Conservation (phyloP, 2,329 filamentous ascomycete genomes). For the Aspergillus aculeatinus region DNA sequence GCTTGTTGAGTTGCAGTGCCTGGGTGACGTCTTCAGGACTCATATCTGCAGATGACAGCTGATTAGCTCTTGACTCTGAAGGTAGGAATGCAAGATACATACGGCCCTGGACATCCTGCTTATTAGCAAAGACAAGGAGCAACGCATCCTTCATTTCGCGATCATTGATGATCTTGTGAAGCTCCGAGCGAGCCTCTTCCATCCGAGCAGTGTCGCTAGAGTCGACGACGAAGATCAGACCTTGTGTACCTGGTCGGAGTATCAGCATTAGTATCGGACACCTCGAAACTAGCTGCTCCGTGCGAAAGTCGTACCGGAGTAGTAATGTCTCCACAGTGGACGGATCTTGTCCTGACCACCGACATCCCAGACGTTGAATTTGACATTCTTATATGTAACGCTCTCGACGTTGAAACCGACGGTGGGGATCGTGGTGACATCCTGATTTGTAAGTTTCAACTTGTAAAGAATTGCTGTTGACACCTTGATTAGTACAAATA, state of each 20-base stretch:
- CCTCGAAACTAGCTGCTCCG: background rate
- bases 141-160: conserved; percentile 96
- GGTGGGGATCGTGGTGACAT: conserved; percentile 96
- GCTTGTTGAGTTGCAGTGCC: conserved; percentile 69
- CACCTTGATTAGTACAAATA: background rate
- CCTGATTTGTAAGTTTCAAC: conserved; percentile 88
- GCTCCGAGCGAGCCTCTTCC: conserved; percentile 86
- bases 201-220: conserved; percentile 88
- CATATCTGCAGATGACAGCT: conserved; percentile 60
- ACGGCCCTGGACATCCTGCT: conserved; percentile 90
- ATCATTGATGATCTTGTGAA: conserved; percentile 97
- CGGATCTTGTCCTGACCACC: conserved; percentile 99
- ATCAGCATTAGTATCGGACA: conserved; percentile 5
- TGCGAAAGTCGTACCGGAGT: conserved; percentile 58
- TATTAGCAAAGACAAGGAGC: conserved; percentile 95
- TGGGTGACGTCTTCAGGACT: conserved; percentile 77
- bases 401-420: conserved; percentile 99
- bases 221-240: conserved; percentile 97
- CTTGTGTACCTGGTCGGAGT: conserved; percentile 72
- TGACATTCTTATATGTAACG: conserved; percentile 98
- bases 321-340: conserved; percentile 97
- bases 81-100: conserved; percentile 29
- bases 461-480: conserved; percentile 83
- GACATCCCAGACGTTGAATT: conserved; percentile 99
- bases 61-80: conserved; percentile 11